Base-by-base conservation (phyloP, 805 yeast genomes). In the Kazachstania africana region DNA sequence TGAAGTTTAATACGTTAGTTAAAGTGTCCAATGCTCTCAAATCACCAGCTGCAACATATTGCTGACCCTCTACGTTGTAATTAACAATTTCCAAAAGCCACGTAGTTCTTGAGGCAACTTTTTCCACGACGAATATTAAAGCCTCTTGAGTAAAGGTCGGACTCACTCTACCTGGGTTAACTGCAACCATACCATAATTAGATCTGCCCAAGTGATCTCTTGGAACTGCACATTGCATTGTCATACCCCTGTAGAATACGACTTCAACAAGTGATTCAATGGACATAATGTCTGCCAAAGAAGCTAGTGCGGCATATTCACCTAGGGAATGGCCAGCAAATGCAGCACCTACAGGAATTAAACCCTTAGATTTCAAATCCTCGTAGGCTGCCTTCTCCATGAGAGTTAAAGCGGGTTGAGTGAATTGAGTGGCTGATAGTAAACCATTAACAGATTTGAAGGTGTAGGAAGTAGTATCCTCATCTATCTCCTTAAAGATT, bases 161-260 rank as follows among this genome's bases (percentile, higher is more conserved):
- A 35, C 81, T 74, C 40, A 91, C 79, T 63, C 99, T 78, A 40
- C 93, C 72, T 52, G 99, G 99, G 66, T 93, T 91, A 36, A 88
- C 87, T 33, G 99, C 99, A 67, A 84, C 74, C 99, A 91, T 91
- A 70, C 97, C 97, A 55, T 91, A 91, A 69, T 91, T 91, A 37
- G 98, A 91, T 65, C 97, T 80, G 30, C 99, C 99, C 31, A 63
- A 57, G 34, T 76, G 72, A 62, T 91, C 99, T 67, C 99, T 80
- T 57, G 97, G 97, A 44, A 91, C 99, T 29, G 98, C 98, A 44
- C 91, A 98, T 68, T 91, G 98, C 99, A 91, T 91, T 30, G 99
- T 93, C 97, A 91, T 91, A 72, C 99, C 99, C 70, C 99, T 79
- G 73, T 91, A 93, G 72, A 91, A 91, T 33, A 88, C 97, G 59